phyloP scores from a whole-genome alignment of 768 basidiomycete species.

The Suillus ampliporus region DNA sequence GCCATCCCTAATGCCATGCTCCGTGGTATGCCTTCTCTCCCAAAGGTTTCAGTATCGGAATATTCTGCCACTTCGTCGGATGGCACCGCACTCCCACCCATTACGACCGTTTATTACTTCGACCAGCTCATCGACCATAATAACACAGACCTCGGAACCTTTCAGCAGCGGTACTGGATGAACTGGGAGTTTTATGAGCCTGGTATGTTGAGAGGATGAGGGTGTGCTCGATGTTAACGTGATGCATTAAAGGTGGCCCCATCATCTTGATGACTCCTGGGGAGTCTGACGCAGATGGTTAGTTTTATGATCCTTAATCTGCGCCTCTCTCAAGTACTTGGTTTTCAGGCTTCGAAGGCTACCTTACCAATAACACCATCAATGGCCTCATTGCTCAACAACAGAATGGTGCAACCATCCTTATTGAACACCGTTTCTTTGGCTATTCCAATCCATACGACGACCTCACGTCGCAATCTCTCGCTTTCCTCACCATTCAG shows the following conservation, averaged over 20 bases:
- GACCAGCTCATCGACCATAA: slow-evolving; percentile 49
- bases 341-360: slow-evolving; percentile 43
- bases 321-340: neutral
- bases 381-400: slow-evolving; percentile 70
- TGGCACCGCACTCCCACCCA: slow-evolving; percentile 32
- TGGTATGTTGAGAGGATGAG: slow-evolving; percentile 34
- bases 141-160: slow-evolving; percentile 70
- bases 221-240: neutral
- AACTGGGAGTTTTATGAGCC: slow-evolving; percentile 69
- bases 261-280: slow-evolving; percentile 58
- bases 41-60: slow-evolving; percentile 18
- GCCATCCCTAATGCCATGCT: slow-evolving; percentile 27
- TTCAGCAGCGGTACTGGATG: slow-evolving; percentile 77
- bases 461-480: slow-evolving; percentile 61
- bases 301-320: neutral
- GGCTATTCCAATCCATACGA: slow-evolving; percentile 74
- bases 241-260: slow-evolving; percentile 26
- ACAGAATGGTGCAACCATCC: slow-evolving; percentile 63
- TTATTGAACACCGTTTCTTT: slow-evolving; percentile 78
- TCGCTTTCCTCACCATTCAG: slow-evolving; percentile 67
- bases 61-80: slow-evolving; percentile 21
- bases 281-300: slow-evolving; percentile 58
- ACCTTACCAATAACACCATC: slow-evolving; percentile 68
- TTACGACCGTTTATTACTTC: slow-evolving; percentile 36
- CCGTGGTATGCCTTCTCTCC: slow-evolving; percentile 23